These are phyloP conservation scores for Cucurbita maxima DNA, from an alignment of 306 rosid species.

Conservation along the genomic window DNA sequence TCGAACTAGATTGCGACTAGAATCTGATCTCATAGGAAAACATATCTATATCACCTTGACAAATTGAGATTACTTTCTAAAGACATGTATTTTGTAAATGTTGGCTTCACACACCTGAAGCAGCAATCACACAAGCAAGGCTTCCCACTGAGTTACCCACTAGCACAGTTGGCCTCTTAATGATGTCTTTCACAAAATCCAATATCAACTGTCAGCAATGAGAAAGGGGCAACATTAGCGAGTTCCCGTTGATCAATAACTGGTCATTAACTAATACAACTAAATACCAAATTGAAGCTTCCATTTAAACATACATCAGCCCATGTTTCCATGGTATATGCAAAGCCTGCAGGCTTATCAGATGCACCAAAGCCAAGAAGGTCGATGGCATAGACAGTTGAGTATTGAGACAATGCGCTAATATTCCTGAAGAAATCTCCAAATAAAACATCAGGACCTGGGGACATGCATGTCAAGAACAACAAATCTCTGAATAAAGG, in stretches of 20 bases:
- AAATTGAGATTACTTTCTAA: not conserved
- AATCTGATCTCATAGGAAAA: conserved; percentile 19
- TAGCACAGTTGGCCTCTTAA: conserved; percentile 67
- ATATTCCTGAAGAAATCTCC: conserved; percentile 48
- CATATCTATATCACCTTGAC: not conserved
- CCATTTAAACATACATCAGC: conserved; percentile 37
- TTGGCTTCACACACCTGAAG: conserved; percentile 41
- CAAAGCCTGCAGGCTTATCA: conserved; percentile 65
- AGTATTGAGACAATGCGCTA: conserved; percentile 30
- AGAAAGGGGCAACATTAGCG: conserved; percentile 6
- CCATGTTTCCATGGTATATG: conserved; percentile 88
- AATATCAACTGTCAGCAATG: conserved; percentile 48
- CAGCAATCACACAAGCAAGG: conserved; percentile 87
- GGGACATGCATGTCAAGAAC: not conserved
- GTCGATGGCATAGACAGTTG: conserved; percentile 81
- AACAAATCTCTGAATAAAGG: not conserved
- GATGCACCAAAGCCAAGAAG: conserved; percentile 94
- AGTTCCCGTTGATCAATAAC: not conserved
- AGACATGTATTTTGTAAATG: not conserved
- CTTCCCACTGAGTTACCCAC: conserved; percentile 92
- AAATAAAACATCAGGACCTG: not conserved
- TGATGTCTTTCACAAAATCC: conserved; percentile 65
- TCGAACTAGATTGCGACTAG: conserved; percentile 41
- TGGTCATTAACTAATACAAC: not conserved
- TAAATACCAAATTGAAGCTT: not conserved